These are phyloP conservation scores for Canariomyces notabilis DNA, from an alignment of 2,329 filamentous ascomycete species.

Conservation along the genomic window DNA sequence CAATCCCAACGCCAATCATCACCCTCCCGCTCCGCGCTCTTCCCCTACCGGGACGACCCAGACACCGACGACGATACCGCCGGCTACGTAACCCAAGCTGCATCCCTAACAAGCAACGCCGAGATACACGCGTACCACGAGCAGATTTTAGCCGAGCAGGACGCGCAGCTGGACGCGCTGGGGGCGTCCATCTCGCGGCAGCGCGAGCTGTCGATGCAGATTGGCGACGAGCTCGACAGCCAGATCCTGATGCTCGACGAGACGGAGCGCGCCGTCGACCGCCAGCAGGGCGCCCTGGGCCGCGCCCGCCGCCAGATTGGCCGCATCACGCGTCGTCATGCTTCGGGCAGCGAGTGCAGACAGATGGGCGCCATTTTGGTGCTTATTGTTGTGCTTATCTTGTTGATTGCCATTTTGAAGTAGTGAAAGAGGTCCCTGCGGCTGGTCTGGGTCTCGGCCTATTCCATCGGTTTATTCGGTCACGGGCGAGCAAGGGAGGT, in stretches of 20 bases:
- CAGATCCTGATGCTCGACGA: constrained; percentile 88
- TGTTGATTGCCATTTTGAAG: constrained; percentile 79
- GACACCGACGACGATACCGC: constrained; percentile 37
- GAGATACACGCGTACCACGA: constrained; percentile 84
- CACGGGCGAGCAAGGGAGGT: neutral
- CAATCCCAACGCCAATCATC: constrained; percentile 24
- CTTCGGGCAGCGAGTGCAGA: constrained; percentile 83
- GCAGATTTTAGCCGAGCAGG: constrained; percentile 79
- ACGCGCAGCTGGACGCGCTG: constrained; percentile 83
- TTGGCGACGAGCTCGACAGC: constrained; percentile 89
- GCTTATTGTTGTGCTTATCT: constrained; percentile 73
- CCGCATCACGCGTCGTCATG: constrained; percentile 65
- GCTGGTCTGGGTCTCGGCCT: neutral
- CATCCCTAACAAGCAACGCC: constrained; percentile 64
- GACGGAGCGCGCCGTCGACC: constrained; percentile 74
- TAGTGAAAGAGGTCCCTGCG: constrained; percentile 32
- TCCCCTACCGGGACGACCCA: constrained; percentile 65
- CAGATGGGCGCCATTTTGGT: constrained; percentile 78
- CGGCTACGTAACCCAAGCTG: constrained; percentile 53
- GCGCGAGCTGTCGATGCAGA: constrained; percentile 88
- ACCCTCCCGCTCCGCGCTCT: constrained; percentile 49
- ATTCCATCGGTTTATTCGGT: neutral
- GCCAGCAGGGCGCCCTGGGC: constrained; percentile 72
- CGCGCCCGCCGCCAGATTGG: constrained; percentile 69
- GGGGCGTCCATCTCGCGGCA: constrained; percentile 85